Evolutionary conservation across 768 basidiomycete species (phyloP), one percentile per base, ranked within the genome.

Genomic region (Kwoniella europaea): DNA sequence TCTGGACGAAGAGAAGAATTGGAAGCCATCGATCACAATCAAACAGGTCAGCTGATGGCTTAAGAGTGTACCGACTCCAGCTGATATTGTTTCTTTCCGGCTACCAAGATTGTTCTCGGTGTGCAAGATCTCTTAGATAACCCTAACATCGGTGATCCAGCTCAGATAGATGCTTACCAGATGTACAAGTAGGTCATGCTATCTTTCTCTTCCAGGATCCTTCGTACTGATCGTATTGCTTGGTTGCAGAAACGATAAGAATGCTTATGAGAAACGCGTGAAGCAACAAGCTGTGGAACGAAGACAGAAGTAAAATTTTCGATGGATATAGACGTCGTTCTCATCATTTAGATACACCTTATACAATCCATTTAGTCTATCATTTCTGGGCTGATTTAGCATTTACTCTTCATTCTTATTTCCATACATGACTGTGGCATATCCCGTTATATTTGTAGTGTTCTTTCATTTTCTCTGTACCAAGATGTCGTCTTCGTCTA

Each of bases 1-100:
- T 79, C 85, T 99, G 65, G 96, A 98, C 79, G 97, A 99, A 82
- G 97, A 99, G 85, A 98, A 99, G 83, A 91, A 91, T 1, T 99
- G 97, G 97, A 98, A 98, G 82, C 94, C 97, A 27, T 92, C 94
- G 7, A 98, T 99, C 77, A 98, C 97, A 1, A 94, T 99, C 85
- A 99, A 98, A 84, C 97, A 98, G 88, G 96, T 92, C 27, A 68
- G 85, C 50, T 85, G 74, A 43, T 0, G 18, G 20, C 12, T 15
- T 53, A 42, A 29, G 20, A 44, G 15, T 16, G 35, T 15, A 46
- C 10, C 18, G n/a, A 18, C 20, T 63, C 24, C 15, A n/a, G 20
- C 50, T 63, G 22, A 62, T 35, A n/a, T 24, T 50, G 44, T 22
- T 41, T 59, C 16, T 55, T 78, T 35, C 35, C 35, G 6, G 35